These are phyloP conservation scores for Colletotrichum orchidophilum DNA, from an alignment of 2,329 filamentous ascomycete genomes.

Conservation along the genomic window DNA sequence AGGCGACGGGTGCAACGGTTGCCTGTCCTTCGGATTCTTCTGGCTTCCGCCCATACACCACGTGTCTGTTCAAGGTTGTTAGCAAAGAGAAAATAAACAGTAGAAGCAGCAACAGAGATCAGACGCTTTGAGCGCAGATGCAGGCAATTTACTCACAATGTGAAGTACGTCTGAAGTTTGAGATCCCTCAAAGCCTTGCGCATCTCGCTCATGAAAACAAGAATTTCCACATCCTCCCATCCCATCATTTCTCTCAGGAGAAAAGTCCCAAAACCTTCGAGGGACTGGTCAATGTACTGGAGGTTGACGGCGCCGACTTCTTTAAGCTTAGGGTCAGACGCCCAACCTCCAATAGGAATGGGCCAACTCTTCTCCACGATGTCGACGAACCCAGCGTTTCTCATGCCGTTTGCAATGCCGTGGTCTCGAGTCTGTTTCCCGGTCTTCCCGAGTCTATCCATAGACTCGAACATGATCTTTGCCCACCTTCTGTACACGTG, in stretches of 20 bases:
- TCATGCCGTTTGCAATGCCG: slow-evolving; percentile 34
- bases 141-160: slow-evolving; percentile 34
- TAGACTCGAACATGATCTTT: slow-evolving; percentile 37
- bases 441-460: slow-evolving; percentile 37
- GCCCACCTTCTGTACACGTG: slow-evolving; percentile 42
- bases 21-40: not conserved
- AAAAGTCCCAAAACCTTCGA: slow-evolving; percentile 41
- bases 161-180: slow-evolving; percentile 38
- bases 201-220: slow-evolving; percentile 39
- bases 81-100: not conserved
- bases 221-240: slow-evolving; percentile 39
- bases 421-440: slow-evolving; percentile 34
- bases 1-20: not conserved
- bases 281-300: slow-evolving; percentile 39
- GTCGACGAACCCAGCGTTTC: slow-evolving; percentile 50
- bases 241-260: slow-evolving; percentile 40
- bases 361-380: slow-evolving; percentile 50
- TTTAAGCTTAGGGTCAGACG: slow-evolving; percentile 54
- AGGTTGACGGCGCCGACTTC: slow-evolving; percentile 49
- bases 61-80: not conserved
- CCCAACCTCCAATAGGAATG: slow-evolving; percentile 57
- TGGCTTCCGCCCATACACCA: not conserved
- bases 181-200: slow-evolving; percentile 36
- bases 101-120: not conserved
- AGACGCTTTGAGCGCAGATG: not conserved